These are phyloP conservation scores for Zalaria obscura DNA, from an alignment of 2,329 filamentous ascomycete genomes.

Conservation along the genomic window DNA sequence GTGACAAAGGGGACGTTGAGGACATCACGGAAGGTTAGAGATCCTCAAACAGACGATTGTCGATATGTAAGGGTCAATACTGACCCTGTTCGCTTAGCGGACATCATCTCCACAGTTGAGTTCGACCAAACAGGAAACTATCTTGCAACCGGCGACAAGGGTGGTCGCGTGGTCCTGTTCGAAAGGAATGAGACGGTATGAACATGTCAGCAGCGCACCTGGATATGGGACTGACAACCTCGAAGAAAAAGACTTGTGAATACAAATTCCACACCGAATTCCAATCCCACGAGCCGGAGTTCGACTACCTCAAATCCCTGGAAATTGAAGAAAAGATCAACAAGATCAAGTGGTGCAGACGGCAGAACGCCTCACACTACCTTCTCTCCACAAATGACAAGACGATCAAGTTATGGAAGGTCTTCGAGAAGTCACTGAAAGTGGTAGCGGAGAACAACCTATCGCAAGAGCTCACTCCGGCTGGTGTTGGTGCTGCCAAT, in stretches of 20 bases:
- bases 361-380: constrained; percentile 97
- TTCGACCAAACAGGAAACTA: constrained; percentile 87
- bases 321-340: constrained; percentile 99
- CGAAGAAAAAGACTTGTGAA: constrained; percentile 97
- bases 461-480: constrained; percentile 81
- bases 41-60: too few species aligned
- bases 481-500: constrained; percentile 44
- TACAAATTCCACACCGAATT: constrained; percentile 99
- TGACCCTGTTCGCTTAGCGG: constrained; percentile 37
- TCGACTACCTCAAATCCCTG: constrained; percentile 96
- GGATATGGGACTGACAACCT: not conserved
- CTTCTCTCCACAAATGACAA: constrained; percentile 98
- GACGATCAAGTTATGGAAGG: constrained; percentile 99
- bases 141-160: constrained; percentile 80
- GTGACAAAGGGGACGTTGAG: constrained; percentile 98
- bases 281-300: constrained; percentile 97
- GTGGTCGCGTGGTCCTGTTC: constrained; percentile 71
- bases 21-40: constrained; percentile 84
- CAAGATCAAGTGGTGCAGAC: constrained; percentile 99
- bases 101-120: constrained; percentile 84
- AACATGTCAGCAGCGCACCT: constrained; percentile 7
- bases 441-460: constrained; percentile 98
- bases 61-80: not conserved
- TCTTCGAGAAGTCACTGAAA: constrained; percentile 98
- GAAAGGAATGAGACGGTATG: constrained; percentile 90